Evolutionary conservation across 495 filamentous ascomycete species (phyloP).

Genomic region (Podospora anserina): DNA sequence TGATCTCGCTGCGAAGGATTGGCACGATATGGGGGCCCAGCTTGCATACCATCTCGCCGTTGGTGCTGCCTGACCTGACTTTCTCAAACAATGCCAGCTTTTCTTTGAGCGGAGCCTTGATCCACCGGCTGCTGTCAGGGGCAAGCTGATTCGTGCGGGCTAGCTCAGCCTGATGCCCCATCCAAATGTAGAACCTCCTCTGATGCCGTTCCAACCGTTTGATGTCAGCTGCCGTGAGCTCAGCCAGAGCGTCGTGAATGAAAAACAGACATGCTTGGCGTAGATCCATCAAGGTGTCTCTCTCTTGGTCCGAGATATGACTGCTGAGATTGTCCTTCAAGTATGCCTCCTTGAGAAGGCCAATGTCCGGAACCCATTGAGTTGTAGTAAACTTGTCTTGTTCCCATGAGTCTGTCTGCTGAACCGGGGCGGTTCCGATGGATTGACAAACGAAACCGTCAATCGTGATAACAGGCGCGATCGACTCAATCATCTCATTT

Average conservation of each 20-base stretch:
- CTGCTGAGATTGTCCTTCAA: constrained; percentile 24
- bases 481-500: neutral
- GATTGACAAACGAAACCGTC: constrained; percentile 29
- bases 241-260: constrained; percentile 27
- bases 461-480: constrained; percentile 19
- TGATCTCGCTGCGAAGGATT: constrained; percentile 25
- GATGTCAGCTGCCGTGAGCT: constrained; percentile 23
- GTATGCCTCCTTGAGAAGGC: constrained; percentile 23
- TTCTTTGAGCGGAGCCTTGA: constrained; percentile 12
- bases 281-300: constrained; percentile 26
- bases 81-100: constrained; percentile 14
- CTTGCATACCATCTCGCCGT: constrained; percentile 33
- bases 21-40: constrained; percentile 25
- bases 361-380: constrained; percentile 31
- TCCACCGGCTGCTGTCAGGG: constrained; percentile 25
- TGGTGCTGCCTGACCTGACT: constrained; percentile 22
- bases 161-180: constrained; percentile 28
- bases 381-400: constrained; percentile 25
- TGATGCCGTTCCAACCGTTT: constrained; percentile 24
- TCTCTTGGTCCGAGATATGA: constrained; percentile 23
- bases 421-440: constrained; percentile 21
- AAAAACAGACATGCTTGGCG: constrained; percentile 29
- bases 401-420: constrained; percentile 11
- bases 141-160: constrained; percentile 25
- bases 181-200: constrained; percentile 37